phyloP scores from a whole-genome alignment of 768 basidiomycete genomes.

The Leccinum fibrillosum region DNA sequence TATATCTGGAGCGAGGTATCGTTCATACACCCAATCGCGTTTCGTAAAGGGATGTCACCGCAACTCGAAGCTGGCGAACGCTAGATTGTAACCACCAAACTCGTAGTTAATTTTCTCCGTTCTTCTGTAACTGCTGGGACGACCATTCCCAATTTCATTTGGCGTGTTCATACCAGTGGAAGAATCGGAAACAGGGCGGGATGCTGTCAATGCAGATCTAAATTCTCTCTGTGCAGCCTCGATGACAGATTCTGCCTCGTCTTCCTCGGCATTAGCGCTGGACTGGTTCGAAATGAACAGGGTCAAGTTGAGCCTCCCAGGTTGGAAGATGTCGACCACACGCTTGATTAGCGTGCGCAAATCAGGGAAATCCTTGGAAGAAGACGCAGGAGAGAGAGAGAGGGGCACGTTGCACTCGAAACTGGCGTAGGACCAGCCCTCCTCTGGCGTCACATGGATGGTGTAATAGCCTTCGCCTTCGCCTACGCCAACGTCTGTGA shows the following conservation, averaged over 20 bases:
- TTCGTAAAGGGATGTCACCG: conserved; percentile 26
- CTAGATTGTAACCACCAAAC: conserved; percentile 88
- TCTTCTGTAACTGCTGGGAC: conserved; percentile 55
- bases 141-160: conserved; percentile 14
- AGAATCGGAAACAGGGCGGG: conserved; percentile 22
- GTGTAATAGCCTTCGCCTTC: conserved; percentile 94
- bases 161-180: conserved; percentile 19
- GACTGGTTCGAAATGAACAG: conserved; percentile 80
- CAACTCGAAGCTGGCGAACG: conserved; percentile 83
- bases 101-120: conserved; percentile 99
- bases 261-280: conserved; percentile 40
- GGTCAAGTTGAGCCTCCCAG: conserved; percentile 79
- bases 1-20: conserved; percentile 23
- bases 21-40: conserved; percentile 9
- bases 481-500: conserved; percentile 33
- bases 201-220: conserved; percentile 53
- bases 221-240: conserved; percentile 77
- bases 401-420: conserved; percentile 98
- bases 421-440: conserved; percentile 97
- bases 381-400: conserved; percentile 28
- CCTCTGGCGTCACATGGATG: conserved; percentile 97
- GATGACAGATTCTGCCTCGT: conserved; percentile 50
- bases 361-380: conserved; percentile 56
- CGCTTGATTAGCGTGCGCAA: conserved; percentile 78
- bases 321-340: conserved; percentile 92